Evolutionary conservation across 148 eudicot species (phyloP), one percentile per base, ranked within the genome.

Genomic region (Persicaria maculosa): DNA sequence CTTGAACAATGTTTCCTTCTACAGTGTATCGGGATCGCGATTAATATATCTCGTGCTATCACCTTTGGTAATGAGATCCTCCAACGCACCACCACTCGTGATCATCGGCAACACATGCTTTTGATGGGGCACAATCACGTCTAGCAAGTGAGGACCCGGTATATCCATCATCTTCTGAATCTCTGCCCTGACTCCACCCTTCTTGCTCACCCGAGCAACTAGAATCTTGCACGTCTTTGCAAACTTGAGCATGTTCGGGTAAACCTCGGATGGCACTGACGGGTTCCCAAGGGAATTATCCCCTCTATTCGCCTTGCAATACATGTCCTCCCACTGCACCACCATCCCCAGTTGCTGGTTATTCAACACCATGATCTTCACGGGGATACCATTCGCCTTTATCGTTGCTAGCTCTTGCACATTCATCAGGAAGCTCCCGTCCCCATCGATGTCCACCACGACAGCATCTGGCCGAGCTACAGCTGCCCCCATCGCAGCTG

Each of bases 91-190:
- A 5, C 97, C 97, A 68, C 92, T 84, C 0, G 97, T 94, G 20
- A 92, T 92, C 97, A 92, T 92, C 73, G 97, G 97, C 87, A 92
- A 74, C 77, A 92, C 97, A 76, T 92, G 95, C 77, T 92, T 95
- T 47, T 92, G 97, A 78, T 92, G 97, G 0, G 97, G 97, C 10
- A 92, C 97, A 15, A 86, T 83, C 73, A 92, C 97, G 62, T 92
- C 97, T 44, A 92, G 81, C 69, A 92, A 76, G 74, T 92, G 90
- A 2, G 97, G 97, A 59, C 97, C 97, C 0, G 92, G 94, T 6
- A 89, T 90, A 74, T 92, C 97, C 79, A 92, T 73, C 97, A 92
- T 92, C 72, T 81, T 92, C 77, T 88, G 91, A 50, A 92, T 85
- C 1, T 92, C 97, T 3, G 79, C 94, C 84, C 81, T 85, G 1